These are phyloP conservation scores for Bryoerythrophyllum caledonicum DNA, from an alignment of 225 moss, liverwort and hornwort genomes.

Conservation along the genomic window DNA sequence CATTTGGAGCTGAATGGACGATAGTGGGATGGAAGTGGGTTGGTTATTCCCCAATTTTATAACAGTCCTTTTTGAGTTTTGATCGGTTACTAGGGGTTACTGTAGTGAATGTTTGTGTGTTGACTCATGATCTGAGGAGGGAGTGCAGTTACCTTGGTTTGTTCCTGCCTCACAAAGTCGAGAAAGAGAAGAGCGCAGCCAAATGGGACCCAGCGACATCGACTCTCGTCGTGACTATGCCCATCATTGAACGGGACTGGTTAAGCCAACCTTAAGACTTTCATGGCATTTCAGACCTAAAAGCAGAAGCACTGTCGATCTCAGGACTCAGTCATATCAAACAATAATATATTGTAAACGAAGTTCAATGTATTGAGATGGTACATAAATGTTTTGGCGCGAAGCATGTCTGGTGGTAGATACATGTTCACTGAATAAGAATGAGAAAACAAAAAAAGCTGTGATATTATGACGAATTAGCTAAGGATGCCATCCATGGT, in stretches of 20 bases:
- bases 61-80: no score
- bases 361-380: not conserved
- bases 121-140: not conserved
- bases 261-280: slow-evolving; percentile 17
- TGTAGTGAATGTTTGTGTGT: not conserved
- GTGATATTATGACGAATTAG: not conserved
- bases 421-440: not conserved
- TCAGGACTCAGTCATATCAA: not conserved
- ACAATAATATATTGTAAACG: not conserved
- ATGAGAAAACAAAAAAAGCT: not conserved
- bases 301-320: not conserved
- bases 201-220: slow-evolving; percentile 56
- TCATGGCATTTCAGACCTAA: not conserved
- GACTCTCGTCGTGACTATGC: slow-evolving; percentile 54
- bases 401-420: not conserved
- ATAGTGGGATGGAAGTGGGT: no score
- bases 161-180: slow-evolving; percentile 65
- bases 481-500: no score
- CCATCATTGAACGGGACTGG: slow-evolving; percentile 44
- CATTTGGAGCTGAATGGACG: no score
- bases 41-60: no score
- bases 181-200: slow-evolving; percentile 51
- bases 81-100: no score
- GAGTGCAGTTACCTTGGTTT: slow-evolving; percentile 52
- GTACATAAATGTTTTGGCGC: no score